Evolutionary conservation across 192 early-diverging fungal genomes (phyloP).

Genomic region (Coemansia furcata): DNA sequence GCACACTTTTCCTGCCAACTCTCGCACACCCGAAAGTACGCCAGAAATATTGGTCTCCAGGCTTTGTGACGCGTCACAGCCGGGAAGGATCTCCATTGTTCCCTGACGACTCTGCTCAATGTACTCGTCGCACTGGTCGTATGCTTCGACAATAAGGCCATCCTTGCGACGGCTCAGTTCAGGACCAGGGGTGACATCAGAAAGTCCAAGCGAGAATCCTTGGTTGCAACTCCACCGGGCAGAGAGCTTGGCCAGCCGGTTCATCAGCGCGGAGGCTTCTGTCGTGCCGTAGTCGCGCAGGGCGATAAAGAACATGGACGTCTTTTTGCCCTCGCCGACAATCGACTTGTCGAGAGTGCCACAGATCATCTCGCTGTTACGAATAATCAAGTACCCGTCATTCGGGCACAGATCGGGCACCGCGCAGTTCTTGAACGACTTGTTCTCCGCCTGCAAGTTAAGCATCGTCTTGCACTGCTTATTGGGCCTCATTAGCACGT

Average conservation of each 20-base stretch:
- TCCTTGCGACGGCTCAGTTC: constrained; percentile 77
- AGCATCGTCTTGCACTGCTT: constrained; percentile 61
- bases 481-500: constrained; percentile 86
- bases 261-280: constrained; percentile 91
- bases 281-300: constrained; percentile 86
- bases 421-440: constrained; percentile 60
- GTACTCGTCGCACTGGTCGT: constrained; percentile 78
- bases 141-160: constrained; percentile 72
- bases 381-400: constrained; percentile 88
- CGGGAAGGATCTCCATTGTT: constrained; percentile 76
- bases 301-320: constrained; percentile 90
- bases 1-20: constrained; percentile 86
- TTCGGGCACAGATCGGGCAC: constrained; percentile 78
- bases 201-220: constrained; percentile 98
- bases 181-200: constrained; percentile 91
- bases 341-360: constrained; percentile 92
- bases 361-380: constrained; percentile 93
- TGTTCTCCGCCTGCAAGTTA: constrained; percentile 89
- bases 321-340: constrained; percentile 96
- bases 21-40: constrained; percentile 86
- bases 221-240: constrained; percentile 89
- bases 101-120: constrained; percentile 72
- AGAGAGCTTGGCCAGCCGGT: constrained; percentile 88
- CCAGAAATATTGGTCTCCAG: constrained; percentile 87
- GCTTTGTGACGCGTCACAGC: constrained; percentile 83